A percentile compares a stretch with the other conserved stretches of the same genome.
Conservation (phyloP, 805 yeast species). For the Yarrowia sp. region DNA sequence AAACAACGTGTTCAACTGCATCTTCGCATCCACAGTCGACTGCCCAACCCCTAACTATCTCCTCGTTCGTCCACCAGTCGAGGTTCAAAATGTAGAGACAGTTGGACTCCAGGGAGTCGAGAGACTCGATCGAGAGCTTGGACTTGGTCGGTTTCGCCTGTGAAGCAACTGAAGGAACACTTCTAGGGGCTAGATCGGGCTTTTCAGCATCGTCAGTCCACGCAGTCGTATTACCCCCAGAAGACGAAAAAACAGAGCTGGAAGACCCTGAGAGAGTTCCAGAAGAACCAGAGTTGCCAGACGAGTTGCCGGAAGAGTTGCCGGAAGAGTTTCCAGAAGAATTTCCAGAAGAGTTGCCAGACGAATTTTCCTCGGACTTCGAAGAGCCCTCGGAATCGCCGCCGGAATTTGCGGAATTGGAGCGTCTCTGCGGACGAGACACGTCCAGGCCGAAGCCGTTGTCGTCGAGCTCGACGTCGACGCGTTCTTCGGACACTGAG, state of each 20-base stretch:
- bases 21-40: constrained; percentile 26
- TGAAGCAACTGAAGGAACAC: neutral
- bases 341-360: neutral
- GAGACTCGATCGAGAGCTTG: neutral
- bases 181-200: neutral
- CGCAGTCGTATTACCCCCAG: neutral
- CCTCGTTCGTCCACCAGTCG: constrained; percentile 34
- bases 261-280: neutral
- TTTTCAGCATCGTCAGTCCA: neutral
- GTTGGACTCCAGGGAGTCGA: neutral
- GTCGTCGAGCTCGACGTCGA: constrained; percentile 19
- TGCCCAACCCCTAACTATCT: constrained; percentile 32
- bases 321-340: neutral
- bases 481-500: constrained; percentile 12
- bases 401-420: constrained; percentile 3
- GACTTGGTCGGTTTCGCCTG: neutral
- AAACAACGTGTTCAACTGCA: constrained; percentile 26
- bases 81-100: constrained; percentile 27
- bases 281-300: neutral
- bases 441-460: constrained; percentile 15
- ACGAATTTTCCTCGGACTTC: neutral
- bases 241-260: neutral
- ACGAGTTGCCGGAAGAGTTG: neutral
- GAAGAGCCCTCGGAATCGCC: constrained; percentile 16
- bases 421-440: neutral